Conservation (phyloP, 805 yeast species). For the Yarrowia sp. region DNA sequence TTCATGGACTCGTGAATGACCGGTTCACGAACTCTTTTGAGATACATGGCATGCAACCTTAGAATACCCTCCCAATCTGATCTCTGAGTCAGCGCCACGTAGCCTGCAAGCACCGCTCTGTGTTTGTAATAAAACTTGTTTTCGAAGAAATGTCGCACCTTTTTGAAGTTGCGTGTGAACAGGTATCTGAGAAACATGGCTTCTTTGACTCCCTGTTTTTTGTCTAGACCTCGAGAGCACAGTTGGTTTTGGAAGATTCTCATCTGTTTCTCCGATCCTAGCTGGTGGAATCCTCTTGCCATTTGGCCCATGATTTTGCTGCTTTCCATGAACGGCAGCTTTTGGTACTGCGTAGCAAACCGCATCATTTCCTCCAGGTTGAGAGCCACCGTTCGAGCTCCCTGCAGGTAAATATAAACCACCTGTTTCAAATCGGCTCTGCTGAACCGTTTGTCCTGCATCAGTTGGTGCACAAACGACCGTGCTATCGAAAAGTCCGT, state of each 20-base stretch:
- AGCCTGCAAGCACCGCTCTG: not conserved
- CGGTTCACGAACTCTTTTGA: not conserved
- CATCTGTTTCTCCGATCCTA: not conserved
- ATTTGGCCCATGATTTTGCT: not conserved
- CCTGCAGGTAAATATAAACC: not conserved
- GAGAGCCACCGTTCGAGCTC: not conserved
- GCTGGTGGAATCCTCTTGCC: not conserved
- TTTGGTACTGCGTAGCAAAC: not conserved
- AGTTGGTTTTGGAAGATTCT: not conserved
- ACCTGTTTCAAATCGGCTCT: not conserved
- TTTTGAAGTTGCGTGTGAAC: not conserved
- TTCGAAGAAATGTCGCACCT: not conserved
- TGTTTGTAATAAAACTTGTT: not conserved
- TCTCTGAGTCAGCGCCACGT: not conserved
- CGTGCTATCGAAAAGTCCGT: conserved; percentile 6
- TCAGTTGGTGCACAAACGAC: conserved; percentile 13
- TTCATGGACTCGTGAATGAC: not conserved
- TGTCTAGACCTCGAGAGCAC: not conserved
- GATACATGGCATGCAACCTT: not conserved
- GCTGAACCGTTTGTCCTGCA: conserved; percentile 11
- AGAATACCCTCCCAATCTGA: not conserved
- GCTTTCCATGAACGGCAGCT: not conserved
- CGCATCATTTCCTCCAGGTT: conserved; percentile 7
- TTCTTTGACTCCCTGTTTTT: not conserved
- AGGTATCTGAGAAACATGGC: conserved; percentile 2